Evolutionary conservation across 495 filamentous ascomycete genomes (phyloP).

Genomic region (Neurospora cerealis): DNA sequence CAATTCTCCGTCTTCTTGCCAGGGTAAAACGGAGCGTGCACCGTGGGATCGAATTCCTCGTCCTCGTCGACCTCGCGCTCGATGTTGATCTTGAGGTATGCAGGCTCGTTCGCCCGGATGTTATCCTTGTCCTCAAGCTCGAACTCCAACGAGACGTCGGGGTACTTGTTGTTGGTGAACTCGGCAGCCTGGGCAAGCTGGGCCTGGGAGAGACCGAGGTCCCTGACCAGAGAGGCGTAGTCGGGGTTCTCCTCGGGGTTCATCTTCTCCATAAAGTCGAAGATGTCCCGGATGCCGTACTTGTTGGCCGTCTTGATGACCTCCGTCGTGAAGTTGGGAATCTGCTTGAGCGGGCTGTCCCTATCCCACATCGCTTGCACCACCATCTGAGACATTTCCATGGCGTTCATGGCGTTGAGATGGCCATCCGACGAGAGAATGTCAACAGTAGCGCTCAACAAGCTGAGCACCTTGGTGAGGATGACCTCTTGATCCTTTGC

Average conservation of each 20-base stretch:
- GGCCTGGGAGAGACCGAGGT: slow-evolving; percentile 65
- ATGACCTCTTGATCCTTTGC: slow-evolving; percentile 93
- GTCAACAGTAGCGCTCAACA: slow-evolving; percentile 87
- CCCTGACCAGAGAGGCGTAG: slow-evolving; percentile 63
- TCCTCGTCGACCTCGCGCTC: slow-evolving; percentile 71
- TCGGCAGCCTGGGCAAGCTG: slow-evolving; percentile 81
- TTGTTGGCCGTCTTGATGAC: slow-evolving; percentile 76
- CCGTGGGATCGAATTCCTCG: slow-evolving; percentile 68
- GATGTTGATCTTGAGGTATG: slow-evolving; percentile 78
- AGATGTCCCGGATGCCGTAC: slow-evolving; percentile 76
- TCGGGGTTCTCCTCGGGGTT: slow-evolving; percentile 81
- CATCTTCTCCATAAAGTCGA: slow-evolving; percentile 99
- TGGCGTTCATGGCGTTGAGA: slow-evolving; percentile 92
- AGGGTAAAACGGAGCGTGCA: slow-evolving; percentile 95
- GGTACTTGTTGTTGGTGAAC: slow-evolving; percentile 97
- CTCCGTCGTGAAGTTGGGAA: slow-evolving; percentile 84
- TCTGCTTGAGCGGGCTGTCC: slow-evolving; percentile 93
- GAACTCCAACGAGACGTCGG: slow-evolving; percentile 83
- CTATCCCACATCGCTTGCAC: slow-evolving; percentile 99
- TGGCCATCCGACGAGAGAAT: slow-evolving; percentile 94
- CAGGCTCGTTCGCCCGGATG: slow-evolving; percentile 67
- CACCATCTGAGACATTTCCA: slow-evolving; percentile 99
- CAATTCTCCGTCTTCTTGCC: slow-evolving; percentile 87
- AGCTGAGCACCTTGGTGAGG: slow-evolving; percentile 71
- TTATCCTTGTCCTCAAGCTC: slow-evolving; percentile 72